These are phyloP conservation scores for Diaporthe aspalathi DNA, from an alignment of 2,329 filamentous ascomycete species.

Conservation along the genomic window DNA sequence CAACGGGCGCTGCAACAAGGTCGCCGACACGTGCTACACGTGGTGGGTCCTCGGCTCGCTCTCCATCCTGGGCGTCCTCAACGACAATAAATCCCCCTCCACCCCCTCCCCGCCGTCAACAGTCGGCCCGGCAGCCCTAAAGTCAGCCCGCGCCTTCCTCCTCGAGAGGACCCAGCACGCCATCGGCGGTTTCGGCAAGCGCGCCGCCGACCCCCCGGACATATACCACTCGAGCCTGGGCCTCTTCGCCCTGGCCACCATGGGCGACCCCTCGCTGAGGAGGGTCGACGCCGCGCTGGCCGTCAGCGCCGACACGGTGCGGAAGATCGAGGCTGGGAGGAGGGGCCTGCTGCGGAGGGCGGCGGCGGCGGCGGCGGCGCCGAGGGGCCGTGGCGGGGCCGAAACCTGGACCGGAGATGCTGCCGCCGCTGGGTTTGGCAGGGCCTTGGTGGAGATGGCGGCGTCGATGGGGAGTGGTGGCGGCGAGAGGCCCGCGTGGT, in stretches of 20 bases:
- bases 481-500: conserved; percentile 31
- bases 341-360: conserved; percentile 48
- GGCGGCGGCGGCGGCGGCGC: neutral
- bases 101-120: neutral
- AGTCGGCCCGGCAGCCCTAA: conserved; percentile 67
- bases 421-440: neutral
- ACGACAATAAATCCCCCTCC: conserved; percentile 47
- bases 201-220: conserved; percentile 75
- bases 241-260: conserved; percentile 79
- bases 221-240: conserved; percentile 92
- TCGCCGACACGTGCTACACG: conserved; percentile 93
- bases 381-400: too few relatives aligned
- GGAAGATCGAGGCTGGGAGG: conserved; percentile 61
- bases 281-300: conserved; percentile 81
- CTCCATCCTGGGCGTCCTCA: conserved; percentile 56
- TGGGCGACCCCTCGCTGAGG: conserved; percentile 77
- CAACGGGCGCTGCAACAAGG: conserved; percentile 91
- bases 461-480: conserved; percentile 11
- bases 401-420: too few relatives aligned
- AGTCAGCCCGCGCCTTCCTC: conserved; percentile 79
- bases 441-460: conserved; percentile 36
- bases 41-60: conserved; percentile 87
- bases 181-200: conserved; percentile 85
- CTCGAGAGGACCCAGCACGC: conserved; percentile 87
- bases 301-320: conserved; percentile 71